These are phyloP conservation scores for Adiantum capillusveneris DNA, from an alignment of 75 land plant genomes.

Conservation along the genomic window DNA sequence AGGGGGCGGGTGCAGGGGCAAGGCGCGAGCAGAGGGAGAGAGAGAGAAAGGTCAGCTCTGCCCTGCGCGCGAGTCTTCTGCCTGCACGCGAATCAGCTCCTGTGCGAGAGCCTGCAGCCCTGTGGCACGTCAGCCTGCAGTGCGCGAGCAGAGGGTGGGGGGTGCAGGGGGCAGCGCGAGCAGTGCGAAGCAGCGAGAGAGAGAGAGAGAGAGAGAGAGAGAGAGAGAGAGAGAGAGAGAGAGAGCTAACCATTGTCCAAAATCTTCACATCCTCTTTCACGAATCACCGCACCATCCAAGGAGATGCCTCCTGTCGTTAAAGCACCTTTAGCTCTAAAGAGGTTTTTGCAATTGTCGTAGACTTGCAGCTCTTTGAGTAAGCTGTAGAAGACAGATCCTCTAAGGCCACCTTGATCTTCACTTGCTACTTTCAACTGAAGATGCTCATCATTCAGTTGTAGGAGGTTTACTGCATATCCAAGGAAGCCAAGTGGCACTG, in stretches of 20 bases:
- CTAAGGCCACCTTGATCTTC: conserved; percentile 10
- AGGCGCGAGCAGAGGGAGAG: no score
- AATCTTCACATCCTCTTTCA: conserved; percentile 11
- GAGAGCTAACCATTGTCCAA: conserved; percentile 10
- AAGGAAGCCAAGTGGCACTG: conserved; percentile 18
- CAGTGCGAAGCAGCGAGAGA: no score
- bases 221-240: no score
- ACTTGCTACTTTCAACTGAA: conserved; percentile 4
- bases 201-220: no score
- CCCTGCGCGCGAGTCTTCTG: no score
- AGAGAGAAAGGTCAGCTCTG: no score
- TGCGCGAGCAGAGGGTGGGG: no score
- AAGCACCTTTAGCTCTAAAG: conserved; percentile 11
- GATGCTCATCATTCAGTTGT: conserved; percentile 18
- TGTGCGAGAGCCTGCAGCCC: no score
- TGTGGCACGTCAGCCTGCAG: no score
- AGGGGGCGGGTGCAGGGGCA: no score
- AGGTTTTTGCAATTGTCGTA: conserved; percentile 19
- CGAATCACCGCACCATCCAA: conserved; percentile 24
- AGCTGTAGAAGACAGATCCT: conserved; percentile 18
- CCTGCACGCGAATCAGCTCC: no score
- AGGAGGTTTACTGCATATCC: conserved; percentile 32
- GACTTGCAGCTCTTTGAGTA: conserved; percentile 22
- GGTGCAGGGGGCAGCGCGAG: no score
- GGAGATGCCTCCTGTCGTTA: conserved; percentile 17